These are phyloP conservation scores for Harringtonia lauricola DNA, from an alignment of 2,329 filamentous ascomycete species.

Conservation along the genomic window DNA sequence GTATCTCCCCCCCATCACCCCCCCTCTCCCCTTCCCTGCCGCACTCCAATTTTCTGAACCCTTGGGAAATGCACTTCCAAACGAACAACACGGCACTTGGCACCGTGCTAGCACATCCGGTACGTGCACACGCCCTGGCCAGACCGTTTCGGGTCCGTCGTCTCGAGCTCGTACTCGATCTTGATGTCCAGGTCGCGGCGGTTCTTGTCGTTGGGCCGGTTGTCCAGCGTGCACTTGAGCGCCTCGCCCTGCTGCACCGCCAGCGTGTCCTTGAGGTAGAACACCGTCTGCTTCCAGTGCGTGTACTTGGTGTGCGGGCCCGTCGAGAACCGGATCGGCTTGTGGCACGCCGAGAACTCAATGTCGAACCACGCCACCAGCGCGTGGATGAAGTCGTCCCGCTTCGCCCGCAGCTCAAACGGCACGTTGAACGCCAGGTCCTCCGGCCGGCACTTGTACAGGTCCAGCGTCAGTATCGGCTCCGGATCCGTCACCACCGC, in stretches of 20 bases:
- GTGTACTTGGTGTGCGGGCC: conserved; percentile 98
- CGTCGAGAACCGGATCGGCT: conserved; percentile 92
- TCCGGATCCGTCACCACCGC: conserved; percentile 90
- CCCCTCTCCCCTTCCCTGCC: too few relatives aligned
- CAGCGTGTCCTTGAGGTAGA: conserved; percentile 88
- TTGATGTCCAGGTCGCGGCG: conserved; percentile 87
- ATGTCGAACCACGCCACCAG: conserved; percentile 99
- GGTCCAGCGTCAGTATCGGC: conserved; percentile 75
- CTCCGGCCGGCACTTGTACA: conserved; percentile 76
- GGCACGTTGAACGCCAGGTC: conserved; percentile 77
- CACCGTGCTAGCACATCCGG: conserved; percentile 64
- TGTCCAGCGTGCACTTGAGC: conserved; percentile 61
- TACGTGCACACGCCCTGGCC: conserved; percentile 66
- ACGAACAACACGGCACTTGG: too few relatives aligned
- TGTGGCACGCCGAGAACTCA: conserved; percentile 96
- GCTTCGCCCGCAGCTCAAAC: conserved; percentile 66
- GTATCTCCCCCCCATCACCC: too few relatives aligned
- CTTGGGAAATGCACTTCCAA: too few relatives aligned
- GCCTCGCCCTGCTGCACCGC: conserved; percentile 83
- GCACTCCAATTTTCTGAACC: too few relatives aligned
- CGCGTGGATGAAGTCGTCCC: conserved; percentile 92
- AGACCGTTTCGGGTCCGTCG: conserved; percentile 58
- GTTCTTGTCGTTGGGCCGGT: conserved; percentile 90
- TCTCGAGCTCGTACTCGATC: conserved; percentile 71
- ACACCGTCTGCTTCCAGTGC: conserved; percentile 99